Base-by-base conservation (phyloP, 495 filamentous ascomycete species). In the Evernia prunastri region DNA sequence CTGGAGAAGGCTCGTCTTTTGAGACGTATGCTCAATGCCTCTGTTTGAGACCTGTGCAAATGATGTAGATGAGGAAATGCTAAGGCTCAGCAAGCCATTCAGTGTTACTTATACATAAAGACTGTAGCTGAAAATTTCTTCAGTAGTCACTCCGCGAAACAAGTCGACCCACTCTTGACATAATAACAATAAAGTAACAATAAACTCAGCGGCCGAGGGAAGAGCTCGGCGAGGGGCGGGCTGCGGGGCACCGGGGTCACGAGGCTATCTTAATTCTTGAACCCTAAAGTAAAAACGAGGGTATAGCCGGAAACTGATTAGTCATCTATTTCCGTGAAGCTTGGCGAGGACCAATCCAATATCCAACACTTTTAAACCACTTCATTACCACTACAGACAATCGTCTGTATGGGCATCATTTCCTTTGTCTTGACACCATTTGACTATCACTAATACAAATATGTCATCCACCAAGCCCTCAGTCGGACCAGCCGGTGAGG, bases 251-350 rank as follows among this genome's bases (percentile, higher is more conserved):
- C n/a, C n/a, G n/a, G n/a, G n/a, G n/a, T n/a, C n/a, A n/a, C n/a
- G n/a, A n/a, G n/a, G n/a, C n/a, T n/a, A n/a, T n/a, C n/a, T n/a
- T n/a, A n/a, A n/a, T n/a, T n/a, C n/a, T n/a, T n/a, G n/a, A n/a
- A n/a, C n/a, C n/a, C n/a, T n/a, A n/a, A n/a, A n/a, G n/a, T n/a
- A n/a, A n/a, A n/a, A n/a, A n/a, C n/a, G n/a, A 20, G 61, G 61
- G 13, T 20, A 20, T 37, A 58, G 13, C 61, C 61, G 61, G 58
- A 54, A 63, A 58, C 40, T 25, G n/a, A n/a, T 54, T 63, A 62
- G 60, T 56, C 60, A 29, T 18, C 25, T 13, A 15, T 1, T 2
- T 18, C 53, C 13, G 23, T 1, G 0, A 59, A 25, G 8, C 18
- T 23, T 18, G 60, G 47, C 5, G 56, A 29, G n/a, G n/a, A 4